A percentile compares a stretch with the other conserved stretches of the same genome.
Evolutionary conservation across 768 basidiomycete genomes (phyloP).

Genomic region (Russula abietina): DNA sequence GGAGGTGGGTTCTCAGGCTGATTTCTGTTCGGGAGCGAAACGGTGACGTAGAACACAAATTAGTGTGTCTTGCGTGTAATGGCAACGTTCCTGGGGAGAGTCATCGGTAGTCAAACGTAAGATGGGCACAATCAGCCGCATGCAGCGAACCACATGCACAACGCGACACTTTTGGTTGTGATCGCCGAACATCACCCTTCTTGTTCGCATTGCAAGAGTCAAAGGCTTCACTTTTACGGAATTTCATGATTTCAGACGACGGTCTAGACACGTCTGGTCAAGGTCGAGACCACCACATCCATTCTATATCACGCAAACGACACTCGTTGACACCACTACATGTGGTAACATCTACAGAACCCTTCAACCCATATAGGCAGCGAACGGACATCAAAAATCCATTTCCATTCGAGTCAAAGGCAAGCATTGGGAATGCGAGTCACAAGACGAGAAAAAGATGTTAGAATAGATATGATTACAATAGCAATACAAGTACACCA

Average conservation of each 20-base stretch:
- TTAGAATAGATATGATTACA: conserved; percentile 33
- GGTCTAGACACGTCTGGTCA: neutral
- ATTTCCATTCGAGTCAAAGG: neutral
- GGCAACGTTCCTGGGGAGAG: conserved; percentile 1
- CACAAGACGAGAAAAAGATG: too few species aligned
- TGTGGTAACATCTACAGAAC: neutral
- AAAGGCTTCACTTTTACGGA: neutral
- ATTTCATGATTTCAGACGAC: neutral
- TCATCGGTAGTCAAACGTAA: conserved; percentile 15
- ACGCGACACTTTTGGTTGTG: neutral
- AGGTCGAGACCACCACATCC: neutral
- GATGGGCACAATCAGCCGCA: neutral
- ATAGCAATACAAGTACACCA: conserved; percentile 30
- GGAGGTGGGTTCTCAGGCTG: neutral
- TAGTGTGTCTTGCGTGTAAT: neutral
- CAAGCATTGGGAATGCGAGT: neutral
- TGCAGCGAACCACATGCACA: too few species aligned
- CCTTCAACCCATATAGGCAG: too few species aligned
- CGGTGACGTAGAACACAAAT: neutral
- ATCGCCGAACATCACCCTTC: neutral
- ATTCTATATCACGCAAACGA: neutral
- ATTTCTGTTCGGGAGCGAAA: neutral
- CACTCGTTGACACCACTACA: neutral
- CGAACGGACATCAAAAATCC: neutral
- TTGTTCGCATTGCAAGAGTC: neutral